Evolutionary conservation across 2,329 filamentous ascomycete genomes (phyloP), one percentile per base, ranked within the genome.

Genomic region (Cladobotryum protrusum): DNA sequence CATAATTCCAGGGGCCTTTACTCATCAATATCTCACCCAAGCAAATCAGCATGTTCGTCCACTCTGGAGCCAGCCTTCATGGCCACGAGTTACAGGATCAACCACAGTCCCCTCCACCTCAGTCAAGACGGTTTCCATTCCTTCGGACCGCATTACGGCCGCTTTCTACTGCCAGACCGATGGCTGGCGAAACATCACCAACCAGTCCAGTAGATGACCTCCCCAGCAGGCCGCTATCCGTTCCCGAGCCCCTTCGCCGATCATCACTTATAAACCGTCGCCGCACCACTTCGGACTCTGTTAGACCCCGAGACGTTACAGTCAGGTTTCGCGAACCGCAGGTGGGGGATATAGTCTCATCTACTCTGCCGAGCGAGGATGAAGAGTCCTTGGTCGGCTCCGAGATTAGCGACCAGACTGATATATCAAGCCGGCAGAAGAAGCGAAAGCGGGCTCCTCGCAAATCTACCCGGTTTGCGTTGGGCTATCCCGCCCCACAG

Each of bases 401-500:
- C 19, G 69, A 69, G 39, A 50, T 72, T 24, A 78, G 74, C 58
- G 76, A 78, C 50, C 65, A 62, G n/a, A 72, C 73, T 46, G 67
- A 70, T 11, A 55, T 62, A 19, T 70, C 68, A 51, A 61, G 60
- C 20, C 64, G 65, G 13, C 61, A 67, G 46, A 67, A 63, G 32
- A 70, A 66, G 49, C 70, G 69, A 51, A 77, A 75, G 60, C 72
- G 74, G 9, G 58, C 67, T 1, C 66, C 70, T 4, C 74, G 81
- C 52, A 77, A 74, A 46, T 83, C 79, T 61, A 87, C 83, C 2
- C 76, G 74, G 6, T 89, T 79, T 63, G 74, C 81, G 47, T 73
- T 90, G 37, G 86, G 85, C 40, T 84, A 86, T 55, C 85, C 87
- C 0, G 74, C 85, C 52, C 73, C 85, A 54, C 72, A 76, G 59